Evolutionary conservation across 352 stramenopile genomes (phyloP).

Genomic region (Nothophytophthora sp.): DNA sequence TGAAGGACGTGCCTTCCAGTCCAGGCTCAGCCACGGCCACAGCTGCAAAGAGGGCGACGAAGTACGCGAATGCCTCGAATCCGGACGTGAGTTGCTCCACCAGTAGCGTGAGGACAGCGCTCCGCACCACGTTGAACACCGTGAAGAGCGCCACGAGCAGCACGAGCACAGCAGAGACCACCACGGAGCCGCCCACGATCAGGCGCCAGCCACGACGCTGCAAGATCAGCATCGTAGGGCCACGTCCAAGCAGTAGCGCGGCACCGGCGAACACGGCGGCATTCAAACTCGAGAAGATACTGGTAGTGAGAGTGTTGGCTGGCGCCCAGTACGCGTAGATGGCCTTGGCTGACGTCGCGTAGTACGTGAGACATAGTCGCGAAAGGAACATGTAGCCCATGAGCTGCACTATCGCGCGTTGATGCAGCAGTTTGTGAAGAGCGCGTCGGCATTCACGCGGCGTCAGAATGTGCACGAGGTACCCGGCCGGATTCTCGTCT

Average conservation of each 20-base stretch:
- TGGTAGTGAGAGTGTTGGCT: constrained; percentile 38
- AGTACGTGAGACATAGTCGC: constrained; percentile 60
- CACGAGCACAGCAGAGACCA: constrained; percentile 35
- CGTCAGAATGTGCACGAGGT: constrained; percentile 20
- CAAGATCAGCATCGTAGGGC: constrained; percentile 17
- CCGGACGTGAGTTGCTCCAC: constrained; percentile 51
- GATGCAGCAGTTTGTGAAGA: constrained; percentile 40
- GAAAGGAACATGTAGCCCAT: constrained; percentile 45
- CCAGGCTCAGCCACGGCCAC: constrained; percentile 50
- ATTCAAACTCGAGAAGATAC: constrained; percentile 48
- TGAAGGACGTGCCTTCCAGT: constrained; percentile 50
- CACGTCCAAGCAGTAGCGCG: constrained; percentile 25
- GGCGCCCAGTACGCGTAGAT: constrained; percentile 62
- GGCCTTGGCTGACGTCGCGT: constrained; percentile 52
- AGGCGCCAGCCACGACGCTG: constrained; percentile 35
- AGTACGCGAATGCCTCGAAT: constrained; percentile 60
- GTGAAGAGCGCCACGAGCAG: constrained; percentile 51
- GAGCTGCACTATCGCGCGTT: constrained; percentile 39
- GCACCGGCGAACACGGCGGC: constrained; percentile 39
- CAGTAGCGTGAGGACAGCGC: constrained; percentile 38
- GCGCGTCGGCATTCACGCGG: constrained; percentile 11
- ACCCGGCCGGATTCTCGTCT: constrained; percentile 23
- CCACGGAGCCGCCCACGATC: constrained; percentile 32
- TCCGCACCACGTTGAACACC: constrained; percentile 59
- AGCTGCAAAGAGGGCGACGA: constrained; percentile 45